phyloP scores from a whole-genome alignment of 495 filamentous ascomycete genomes.

The Penicillium pancosmium region DNA sequence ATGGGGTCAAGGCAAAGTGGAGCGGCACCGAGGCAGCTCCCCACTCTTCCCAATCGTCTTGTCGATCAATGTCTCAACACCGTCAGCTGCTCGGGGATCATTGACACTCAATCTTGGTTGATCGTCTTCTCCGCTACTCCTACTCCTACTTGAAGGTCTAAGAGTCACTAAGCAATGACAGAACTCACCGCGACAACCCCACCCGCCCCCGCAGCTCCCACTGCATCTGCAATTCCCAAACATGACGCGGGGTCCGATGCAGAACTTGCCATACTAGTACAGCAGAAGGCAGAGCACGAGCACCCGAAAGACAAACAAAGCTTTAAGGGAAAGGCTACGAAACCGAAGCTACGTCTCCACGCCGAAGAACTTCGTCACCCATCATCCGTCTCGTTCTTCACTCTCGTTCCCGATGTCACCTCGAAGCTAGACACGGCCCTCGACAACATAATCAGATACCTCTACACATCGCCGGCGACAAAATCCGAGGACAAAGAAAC shows the following conservation, averaged over 20 bases:
- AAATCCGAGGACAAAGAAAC: slow-evolving; percentile 2
- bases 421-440: slow-evolving; percentile 63
- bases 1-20: slow-evolving; percentile 5
- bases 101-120: too few species aligned
- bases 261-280: not conserved
- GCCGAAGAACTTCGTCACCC: slow-evolving; percentile 68
- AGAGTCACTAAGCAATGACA: not conserved
- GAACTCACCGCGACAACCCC: slow-evolving; percentile 13
- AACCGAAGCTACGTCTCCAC: slow-evolving; percentile 71
- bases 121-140: not conserved
- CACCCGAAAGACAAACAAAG: slow-evolving; percentile 1
- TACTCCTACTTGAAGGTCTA: not conserved
- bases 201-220: slow-evolving; percentile 13
- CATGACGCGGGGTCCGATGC: not conserved
- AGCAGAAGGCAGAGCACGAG: slow-evolving; percentile 5
- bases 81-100: too few species aligned
- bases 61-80: not conserved
- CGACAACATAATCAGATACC: slow-evolving; percentile 61
- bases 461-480: slow-evolving; percentile 54
- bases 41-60: slow-evolving; percentile 8
- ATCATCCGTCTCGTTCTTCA: slow-evolving; percentile 65
- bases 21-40: slow-evolving; percentile 11
- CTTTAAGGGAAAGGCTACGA: slow-evolving; percentile 16
- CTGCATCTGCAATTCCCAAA: slow-evolving; percentile 16
- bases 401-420: slow-evolving; percentile 55